A percentile compares a stretch with the other conserved stretches of the same genome.
Conservation (phyloP, 108 stramenopile genomes). For the Aureococcus anophagefferens region DNA sequence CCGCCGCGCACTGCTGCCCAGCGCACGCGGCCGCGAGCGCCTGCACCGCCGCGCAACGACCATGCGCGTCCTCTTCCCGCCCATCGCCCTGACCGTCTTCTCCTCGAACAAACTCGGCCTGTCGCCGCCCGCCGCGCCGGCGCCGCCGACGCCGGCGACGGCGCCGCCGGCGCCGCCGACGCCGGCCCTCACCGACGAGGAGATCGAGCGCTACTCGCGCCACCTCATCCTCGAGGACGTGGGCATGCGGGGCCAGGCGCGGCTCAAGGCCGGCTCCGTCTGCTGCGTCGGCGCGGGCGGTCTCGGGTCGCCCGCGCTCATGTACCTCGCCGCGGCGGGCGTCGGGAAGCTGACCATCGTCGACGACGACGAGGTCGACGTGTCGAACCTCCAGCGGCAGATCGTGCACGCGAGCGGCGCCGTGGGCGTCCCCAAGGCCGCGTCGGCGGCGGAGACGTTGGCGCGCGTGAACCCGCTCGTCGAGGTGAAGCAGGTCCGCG, state of each 20-base stretch:
- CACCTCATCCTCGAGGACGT: constrained; percentile 76
- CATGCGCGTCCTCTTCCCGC: no score
- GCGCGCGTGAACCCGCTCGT: constrained; percentile 71
- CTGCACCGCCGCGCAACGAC: no score
- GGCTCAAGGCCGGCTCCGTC: constrained; percentile 63
- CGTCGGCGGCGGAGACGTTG: constrained; percentile 59
- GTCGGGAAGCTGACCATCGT: constrained; percentile 79
- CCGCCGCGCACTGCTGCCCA: no score
- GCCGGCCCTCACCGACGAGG: constrained; percentile 27
- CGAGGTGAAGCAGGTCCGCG: constrained; percentile 32
- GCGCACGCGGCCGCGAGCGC: no score
- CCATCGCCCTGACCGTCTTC: no score
- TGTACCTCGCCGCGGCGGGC: constrained; percentile 91
- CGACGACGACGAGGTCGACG: constrained; percentile 89
- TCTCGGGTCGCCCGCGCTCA: constrained; percentile 71
- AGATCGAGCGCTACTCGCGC: constrained; percentile 77
- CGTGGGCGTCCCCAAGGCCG: constrained; percentile 65
- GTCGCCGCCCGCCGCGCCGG: no score
- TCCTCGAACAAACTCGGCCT: no score
- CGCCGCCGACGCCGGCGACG: no score
- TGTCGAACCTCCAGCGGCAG: constrained; percentile 87
- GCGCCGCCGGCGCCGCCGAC: no score
- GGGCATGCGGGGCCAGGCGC: constrained; percentile 59
- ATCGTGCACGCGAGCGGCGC: constrained; percentile 76
- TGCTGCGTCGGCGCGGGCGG: constrained; percentile 91